Conservation (phyloP, 2,329 filamentous ascomycete genomes). For the Macrophomina tecta region DNA sequence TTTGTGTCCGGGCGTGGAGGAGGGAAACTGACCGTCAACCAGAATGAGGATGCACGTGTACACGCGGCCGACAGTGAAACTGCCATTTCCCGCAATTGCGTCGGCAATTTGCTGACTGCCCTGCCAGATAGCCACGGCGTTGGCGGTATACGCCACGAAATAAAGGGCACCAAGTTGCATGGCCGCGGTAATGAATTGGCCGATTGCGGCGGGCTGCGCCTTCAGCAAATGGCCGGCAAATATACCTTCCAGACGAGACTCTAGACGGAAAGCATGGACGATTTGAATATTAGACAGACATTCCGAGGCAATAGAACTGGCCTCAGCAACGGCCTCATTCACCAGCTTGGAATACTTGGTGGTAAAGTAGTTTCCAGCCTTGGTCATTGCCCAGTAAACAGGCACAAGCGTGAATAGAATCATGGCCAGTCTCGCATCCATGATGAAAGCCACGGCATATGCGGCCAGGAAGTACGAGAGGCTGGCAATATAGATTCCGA, state of each 20-base stretch:
- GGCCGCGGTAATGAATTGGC: slow-evolving; percentile 17
- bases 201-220: slow-evolving; percentile 15
- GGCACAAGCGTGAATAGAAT: slow-evolving; percentile 60
- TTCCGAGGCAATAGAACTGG: slow-evolving; percentile 19
- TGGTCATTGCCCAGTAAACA: slow-evolving; percentile 68
- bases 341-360: slow-evolving; percentile 12
- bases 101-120: slow-evolving; percentile 21
- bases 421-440: slow-evolving; percentile 9
- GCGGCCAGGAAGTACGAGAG: slow-evolving; percentile 23
- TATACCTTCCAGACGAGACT: slow-evolving; percentile 11
- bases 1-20: background rate
- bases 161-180: slow-evolving; percentile 10
- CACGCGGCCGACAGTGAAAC: slow-evolving; percentile 14
- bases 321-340: slow-evolving; percentile 8
- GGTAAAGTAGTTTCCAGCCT: background rate
- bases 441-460: slow-evolving; percentile 19
- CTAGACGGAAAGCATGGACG: slow-evolving; percentile 15
- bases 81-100: background rate
- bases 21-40: slow-evolving; percentile 1
- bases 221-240: slow-evolving; percentile 17
- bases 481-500: slow-evolving; percentile 15
- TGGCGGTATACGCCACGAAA: slow-evolving; percentile 16
- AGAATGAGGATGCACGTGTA: slow-evolving; percentile 7
- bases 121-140: slow-evolving; percentile 22
- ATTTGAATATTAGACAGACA: slow-evolving; percentile 19